These are phyloP conservation scores for Talaromyces sp. DNA, from an alignment of 2,329 filamentous ascomycete species.

Conservation along the genomic window DNA sequence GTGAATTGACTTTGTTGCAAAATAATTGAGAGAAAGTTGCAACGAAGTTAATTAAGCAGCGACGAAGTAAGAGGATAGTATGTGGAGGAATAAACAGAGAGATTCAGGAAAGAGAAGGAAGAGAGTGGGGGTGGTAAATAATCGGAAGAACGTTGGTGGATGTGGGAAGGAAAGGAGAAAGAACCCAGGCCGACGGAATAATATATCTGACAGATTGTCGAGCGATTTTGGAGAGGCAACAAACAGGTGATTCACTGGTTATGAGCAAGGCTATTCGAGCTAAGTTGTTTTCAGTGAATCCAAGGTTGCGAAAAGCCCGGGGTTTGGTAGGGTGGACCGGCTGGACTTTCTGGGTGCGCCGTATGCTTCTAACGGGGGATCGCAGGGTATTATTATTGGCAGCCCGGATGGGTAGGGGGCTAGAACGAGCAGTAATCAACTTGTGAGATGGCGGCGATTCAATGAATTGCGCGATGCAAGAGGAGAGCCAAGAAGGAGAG, in stretches of 20 bases:
- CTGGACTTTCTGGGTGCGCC: constrained; percentile 7
- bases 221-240: neutral
- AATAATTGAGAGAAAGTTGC: neutral
- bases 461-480: neutral
- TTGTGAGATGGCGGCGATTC: neutral
- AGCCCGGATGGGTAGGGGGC: neutral
- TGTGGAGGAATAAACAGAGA: neutral
- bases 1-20: neutral
- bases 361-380: neutral
- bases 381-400: neutral
- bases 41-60: neutral
- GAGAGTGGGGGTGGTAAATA: constrained; percentile 7
- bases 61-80: neutral
- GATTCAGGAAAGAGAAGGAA: neutral
- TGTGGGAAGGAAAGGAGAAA: too few species aligned
- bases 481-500: neutral
- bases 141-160: neutral
- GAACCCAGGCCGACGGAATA: neutral
- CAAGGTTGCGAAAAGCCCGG: constrained; percentile 5
- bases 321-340: constrained; percentile 7
- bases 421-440: neutral
- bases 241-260: neutral
- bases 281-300: neutral
- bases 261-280: constrained; percentile 1
- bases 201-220: neutral